Evolutionary conservation across 75 land plant genomes (phyloP).

Genomic region (Adiantum capillusveneris): DNA sequence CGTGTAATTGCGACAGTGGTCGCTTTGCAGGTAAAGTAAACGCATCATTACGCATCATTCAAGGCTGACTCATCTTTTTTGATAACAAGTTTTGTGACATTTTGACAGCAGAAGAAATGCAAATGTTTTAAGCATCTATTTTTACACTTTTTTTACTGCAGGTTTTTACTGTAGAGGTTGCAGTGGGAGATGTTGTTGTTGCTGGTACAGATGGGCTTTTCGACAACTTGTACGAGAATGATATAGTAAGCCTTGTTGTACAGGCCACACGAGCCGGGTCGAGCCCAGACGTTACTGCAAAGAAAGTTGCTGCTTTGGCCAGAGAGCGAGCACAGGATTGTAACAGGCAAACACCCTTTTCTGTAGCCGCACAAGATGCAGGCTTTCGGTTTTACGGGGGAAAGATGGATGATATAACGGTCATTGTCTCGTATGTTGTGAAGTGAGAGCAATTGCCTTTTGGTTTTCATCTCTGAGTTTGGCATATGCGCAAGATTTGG

Average conservation of each 20-base stretch:
- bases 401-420: constrained; percentile 91
- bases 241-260: constrained; percentile 77
- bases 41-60: too few species aligned
- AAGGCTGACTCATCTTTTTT: too few species aligned
- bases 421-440: constrained; percentile 62
- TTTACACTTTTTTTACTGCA: constrained; percentile 17
- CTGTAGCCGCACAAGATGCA: constrained; percentile 96
- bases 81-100: too few species aligned
- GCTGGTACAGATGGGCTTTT: constrained; percentile 97
- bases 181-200: constrained; percentile 85
- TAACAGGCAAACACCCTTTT: constrained; percentile 87
- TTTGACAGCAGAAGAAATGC: too few species aligned
- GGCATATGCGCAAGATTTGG: too few species aligned
- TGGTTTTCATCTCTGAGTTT: too few species aligned
- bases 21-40: too few species aligned
- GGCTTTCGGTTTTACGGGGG: constrained; percentile 93
- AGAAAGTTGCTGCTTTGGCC: constrained; percentile 80
- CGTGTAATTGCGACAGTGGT: too few species aligned
- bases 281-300: constrained; percentile 85
- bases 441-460: too few species aligned
- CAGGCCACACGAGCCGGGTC: constrained; percentile 77
- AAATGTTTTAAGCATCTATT: too few species aligned
- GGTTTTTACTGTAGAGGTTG: constrained; percentile 81
- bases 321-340: constrained; percentile 76
- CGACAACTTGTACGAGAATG: constrained; percentile 88